Percentiles rank a stretch among this genome's conserved stretches.
Conservation (phyloP, 108 stramenopile species). For the Asterionellopsis glacialis region DNA sequence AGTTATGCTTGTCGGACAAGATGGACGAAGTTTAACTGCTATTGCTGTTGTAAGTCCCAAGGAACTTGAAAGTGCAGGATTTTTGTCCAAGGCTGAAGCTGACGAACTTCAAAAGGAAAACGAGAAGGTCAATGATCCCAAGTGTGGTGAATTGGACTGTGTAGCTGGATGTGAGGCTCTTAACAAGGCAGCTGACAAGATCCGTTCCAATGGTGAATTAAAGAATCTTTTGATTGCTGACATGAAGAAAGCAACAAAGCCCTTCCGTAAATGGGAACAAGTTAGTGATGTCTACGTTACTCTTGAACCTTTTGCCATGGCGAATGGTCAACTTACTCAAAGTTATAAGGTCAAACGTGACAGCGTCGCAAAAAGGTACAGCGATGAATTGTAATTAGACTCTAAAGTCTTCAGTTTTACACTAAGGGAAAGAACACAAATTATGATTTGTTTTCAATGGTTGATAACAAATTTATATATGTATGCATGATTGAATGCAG, state of each 20-base stretch:
- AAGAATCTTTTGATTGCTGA: slow-evolving; percentile 36
- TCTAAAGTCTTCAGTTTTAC: too few species aligned
- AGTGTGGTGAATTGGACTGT: slow-evolving; percentile 63
- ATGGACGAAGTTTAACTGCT: slow-evolving; percentile 77
- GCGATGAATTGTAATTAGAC: slow-evolving; percentile 38
- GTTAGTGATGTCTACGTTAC: slow-evolving; percentile 69
- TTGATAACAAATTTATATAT: too few species aligned
- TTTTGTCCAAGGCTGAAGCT: slow-evolving; percentile 38
- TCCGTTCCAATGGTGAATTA: slow-evolving; percentile 51
- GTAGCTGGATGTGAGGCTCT: slow-evolving; percentile 43
- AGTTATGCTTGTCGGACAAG: slow-evolving; percentile 90
- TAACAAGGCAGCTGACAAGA: slow-evolving; percentile 37
- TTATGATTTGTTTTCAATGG: too few species aligned
- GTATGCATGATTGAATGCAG: too few species aligned
- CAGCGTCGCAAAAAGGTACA: slow-evolving; percentile 70
- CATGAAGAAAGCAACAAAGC: slow-evolving; percentile 47
- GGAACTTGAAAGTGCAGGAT: slow-evolving; percentile 60
- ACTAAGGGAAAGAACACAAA: too few species aligned
- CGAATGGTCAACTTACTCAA: slow-evolving; percentile 91
- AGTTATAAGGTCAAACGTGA: slow-evolving; percentile 93
- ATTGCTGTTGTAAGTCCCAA: slow-evolving; percentile 74
- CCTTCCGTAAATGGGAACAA: slow-evolving; percentile 80
- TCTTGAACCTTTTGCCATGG: slow-evolving; percentile 93
- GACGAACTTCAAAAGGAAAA: slow-evolving; percentile 43
- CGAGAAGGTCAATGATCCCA: slow-evolving; percentile 70